Base-by-base conservation (phyloP, 345 rosid genomes). In the Heritiera fomes region DNA sequence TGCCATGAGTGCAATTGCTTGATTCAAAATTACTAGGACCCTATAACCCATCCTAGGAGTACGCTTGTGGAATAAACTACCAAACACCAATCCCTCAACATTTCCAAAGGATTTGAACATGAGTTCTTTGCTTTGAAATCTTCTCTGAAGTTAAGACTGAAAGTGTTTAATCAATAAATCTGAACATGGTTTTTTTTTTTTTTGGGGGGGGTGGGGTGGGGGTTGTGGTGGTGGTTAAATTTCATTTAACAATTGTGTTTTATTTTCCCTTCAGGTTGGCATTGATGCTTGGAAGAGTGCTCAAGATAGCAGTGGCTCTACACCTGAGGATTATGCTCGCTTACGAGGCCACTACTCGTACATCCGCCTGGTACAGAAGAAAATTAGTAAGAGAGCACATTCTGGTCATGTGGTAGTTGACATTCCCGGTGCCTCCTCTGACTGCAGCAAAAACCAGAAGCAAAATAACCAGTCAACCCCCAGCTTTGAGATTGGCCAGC, bases 251-350 rank as follows among this genome's bases (percentile, higher is more conserved):
- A 30, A 46, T 32, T 34, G 30, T 76, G 1, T 55, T 12, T 55
- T 65, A 23, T 23, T 23, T 10, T 7, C 10, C 47, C 2, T 76
- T 83, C 83, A 97, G 98, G 95, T 97, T 78, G 99, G 99, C 32
- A 82, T 93, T 76, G 86, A 87, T 87, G 98, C 97, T 34, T 97
- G 99, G 99, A 94, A 88, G 82, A 88, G 81, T 67, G 93, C 94
- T 77, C 87, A 83, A 11, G 99, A 97, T 82, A 90, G 87, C 87
- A 87, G 98, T 12, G 98, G 99, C 66, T 94, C 87, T 75, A 91
- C 98, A 13, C 99, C 99, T 17, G 98, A 94, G 86, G 99, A 89
- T 83, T 94, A 94, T 60, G 99, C 98, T 9, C 95, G 99, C 32
- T 79, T 97, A 80, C 98, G 99, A 1, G 99, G 99, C 63, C 98